Percentiles rank a stretch among this genome's conserved stretches.
phyloP scores from a whole-genome alignment of 179 eudicot genomes.

The Nepenthes alata region DNA sequence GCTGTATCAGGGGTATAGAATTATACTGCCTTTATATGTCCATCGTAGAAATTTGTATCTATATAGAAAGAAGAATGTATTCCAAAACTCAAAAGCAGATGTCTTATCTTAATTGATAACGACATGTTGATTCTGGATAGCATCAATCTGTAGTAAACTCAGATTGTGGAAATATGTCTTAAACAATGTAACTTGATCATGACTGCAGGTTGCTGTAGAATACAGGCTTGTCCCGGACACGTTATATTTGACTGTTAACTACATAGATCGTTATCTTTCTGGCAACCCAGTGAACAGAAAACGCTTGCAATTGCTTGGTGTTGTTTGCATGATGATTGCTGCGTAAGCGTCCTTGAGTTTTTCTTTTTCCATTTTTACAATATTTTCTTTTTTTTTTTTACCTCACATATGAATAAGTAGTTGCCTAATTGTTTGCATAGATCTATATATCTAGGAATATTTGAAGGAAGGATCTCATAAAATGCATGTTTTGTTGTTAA shows the following conservation, averaged over 20 bases:
- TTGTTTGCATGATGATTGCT: conserved; percentile 90
- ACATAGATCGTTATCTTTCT: conserved; percentile 81
- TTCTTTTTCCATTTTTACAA: background rate
- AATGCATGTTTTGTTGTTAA: no score
- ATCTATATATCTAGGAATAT: background rate
- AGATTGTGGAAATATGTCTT: background rate
- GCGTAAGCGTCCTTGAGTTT: conserved; percentile 37
- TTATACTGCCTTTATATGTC: background rate
- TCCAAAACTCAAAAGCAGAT: background rate
- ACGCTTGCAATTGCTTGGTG: conserved; percentile 71
- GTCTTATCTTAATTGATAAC: no score
- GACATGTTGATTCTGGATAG: no score
- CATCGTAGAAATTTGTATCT: background rate
- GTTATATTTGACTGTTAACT: conserved; percentile 66
- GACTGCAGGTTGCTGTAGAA: conserved; percentile 69
- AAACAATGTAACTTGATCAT: background rate
- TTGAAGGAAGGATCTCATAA: background rate
- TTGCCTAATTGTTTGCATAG: background rate
- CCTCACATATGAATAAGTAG: background rate
- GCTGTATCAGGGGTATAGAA: background rate
- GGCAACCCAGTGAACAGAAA: conserved; percentile 72
- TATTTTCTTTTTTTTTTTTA: background rate
- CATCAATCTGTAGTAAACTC: background rate
- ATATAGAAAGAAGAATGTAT: background rate
- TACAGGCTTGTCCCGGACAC: conserved; percentile 90